phyloP scores from a whole-genome alignment of 1,139 yeast genomes.

The Debaryomycetaceae sp. region DNA sequence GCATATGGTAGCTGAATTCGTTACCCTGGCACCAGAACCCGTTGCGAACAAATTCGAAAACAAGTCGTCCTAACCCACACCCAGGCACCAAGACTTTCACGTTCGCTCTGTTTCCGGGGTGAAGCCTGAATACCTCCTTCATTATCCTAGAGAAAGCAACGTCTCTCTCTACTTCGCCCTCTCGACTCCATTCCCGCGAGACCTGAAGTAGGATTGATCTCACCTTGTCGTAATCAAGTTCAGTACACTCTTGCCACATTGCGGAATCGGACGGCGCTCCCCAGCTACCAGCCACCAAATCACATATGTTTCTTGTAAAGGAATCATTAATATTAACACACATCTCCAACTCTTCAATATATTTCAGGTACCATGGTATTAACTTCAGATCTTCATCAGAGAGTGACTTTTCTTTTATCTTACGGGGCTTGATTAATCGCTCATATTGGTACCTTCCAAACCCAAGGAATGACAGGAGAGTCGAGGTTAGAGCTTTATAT shows the following conservation, averaged over 20 bases:
- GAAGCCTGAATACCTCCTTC: constrained; percentile 37
- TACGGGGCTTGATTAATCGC: constrained; percentile 33
- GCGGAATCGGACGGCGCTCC: constrained; percentile 41
- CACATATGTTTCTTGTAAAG: constrained; percentile 48
- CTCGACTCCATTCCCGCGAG: constrained; percentile 72
- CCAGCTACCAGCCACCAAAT: constrained; percentile 50
- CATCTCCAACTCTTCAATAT: constrained; percentile 40
- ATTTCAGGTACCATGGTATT: constrained; percentile 50
- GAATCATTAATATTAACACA: constrained; percentile 48
- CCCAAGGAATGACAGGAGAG: constrained; percentile 35
- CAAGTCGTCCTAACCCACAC: constrained; percentile 76
- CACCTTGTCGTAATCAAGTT: constrained; percentile 58
- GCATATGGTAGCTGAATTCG: constrained; percentile 81
- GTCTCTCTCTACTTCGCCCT: constrained; percentile 54
- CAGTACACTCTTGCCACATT: constrained; percentile 45
- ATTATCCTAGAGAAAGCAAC: constrained; percentile 45
- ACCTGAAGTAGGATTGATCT: constrained; percentile 60
- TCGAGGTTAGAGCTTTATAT: constrained; percentile 34
- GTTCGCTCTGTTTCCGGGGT: constrained; percentile 42
- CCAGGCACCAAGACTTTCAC: constrained; percentile 71
- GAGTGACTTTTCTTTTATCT: constrained; percentile 27
- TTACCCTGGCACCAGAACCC: constrained; percentile 84
- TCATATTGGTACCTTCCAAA: constrained; percentile 35
- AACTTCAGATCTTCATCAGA: constrained; percentile 37
- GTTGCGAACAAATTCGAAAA: constrained; percentile 61